Conservation (phyloP, 345 rosid genomes). For the Noccaea bulbosa region DNA sequence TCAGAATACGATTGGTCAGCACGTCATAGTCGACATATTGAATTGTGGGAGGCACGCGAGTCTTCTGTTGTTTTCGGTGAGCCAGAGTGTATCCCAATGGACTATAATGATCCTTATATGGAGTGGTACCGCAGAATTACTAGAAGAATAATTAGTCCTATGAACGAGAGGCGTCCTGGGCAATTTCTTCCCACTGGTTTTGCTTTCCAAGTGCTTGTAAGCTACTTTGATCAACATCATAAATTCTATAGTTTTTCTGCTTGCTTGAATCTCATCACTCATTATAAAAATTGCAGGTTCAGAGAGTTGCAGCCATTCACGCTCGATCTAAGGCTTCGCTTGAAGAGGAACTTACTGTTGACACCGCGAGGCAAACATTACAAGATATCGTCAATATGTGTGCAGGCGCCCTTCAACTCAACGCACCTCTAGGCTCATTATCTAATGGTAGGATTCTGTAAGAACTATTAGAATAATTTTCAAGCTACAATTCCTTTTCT, state of each 20-base stretch:
- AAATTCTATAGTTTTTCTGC: not conserved
- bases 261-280: not conserved
- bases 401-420: constrained; percentile 49
- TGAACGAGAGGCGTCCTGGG: constrained; percentile 51
- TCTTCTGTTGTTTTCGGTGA: constrained; percentile 39
- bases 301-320: constrained; percentile 48
- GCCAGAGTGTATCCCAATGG: constrained; percentile 45
- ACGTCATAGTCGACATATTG: constrained; percentile 46
- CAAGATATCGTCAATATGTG: constrained; percentile 47
- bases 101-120: constrained; percentile 50
- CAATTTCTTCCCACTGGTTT: constrained; percentile 49
- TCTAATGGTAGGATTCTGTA: constrained; percentile 38
- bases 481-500: constrained; percentile 4
- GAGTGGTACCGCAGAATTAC: constrained; percentile 49
- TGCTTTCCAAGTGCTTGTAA: constrained; percentile 50
- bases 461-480: not conserved
- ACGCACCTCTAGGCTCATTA: constrained; percentile 47
- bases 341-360: constrained; percentile 45
- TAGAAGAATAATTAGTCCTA: constrained; percentile 48
- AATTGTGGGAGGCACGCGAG: constrained; percentile 45
- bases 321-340: constrained; percentile 47
- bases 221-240: constrained; percentile 17
- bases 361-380: constrained; percentile 43
- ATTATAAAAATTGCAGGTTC: constrained; percentile 34
- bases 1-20: constrained; percentile 50